These are phyloP conservation scores for Capsicum baccatum DNA, from an alignment of 257 asterid species.

Conservation along the genomic window DNA sequence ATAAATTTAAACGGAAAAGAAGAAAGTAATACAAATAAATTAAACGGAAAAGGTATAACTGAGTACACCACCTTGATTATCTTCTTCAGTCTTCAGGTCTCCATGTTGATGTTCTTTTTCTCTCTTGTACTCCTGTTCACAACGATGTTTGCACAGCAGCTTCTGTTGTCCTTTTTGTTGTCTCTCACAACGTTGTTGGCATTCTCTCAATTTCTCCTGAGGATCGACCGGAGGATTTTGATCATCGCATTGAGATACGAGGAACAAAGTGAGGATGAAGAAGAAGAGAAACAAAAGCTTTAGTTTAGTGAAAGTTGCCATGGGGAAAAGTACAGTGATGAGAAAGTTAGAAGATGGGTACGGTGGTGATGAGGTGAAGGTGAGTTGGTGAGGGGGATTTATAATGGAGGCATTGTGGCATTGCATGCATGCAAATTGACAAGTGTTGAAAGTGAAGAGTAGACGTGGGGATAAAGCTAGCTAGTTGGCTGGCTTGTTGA, in stretches of 20 bases:
- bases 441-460: conserved; percentile 11
- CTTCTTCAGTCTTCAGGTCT: neutral
- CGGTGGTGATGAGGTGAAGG: neutral
- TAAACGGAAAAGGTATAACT: neutral
- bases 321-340: neutral
- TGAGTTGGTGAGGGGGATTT: neutral
- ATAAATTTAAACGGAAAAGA: no score
- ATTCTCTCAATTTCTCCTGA: conserved; percentile 9
- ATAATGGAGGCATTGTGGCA: neutral
- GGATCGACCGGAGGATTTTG: conserved; percentile 27
- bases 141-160: neutral
- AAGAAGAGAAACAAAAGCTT: conserved; percentile 1
- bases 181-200: neutral
- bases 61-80: neutral
- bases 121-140: neutral
- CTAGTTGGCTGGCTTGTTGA: neutral
- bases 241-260: neutral
- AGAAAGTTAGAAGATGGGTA: neutral
- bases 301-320: neutral
- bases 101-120: conserved; percentile 3
- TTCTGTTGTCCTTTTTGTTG: conserved; percentile 24
- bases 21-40: neutral
- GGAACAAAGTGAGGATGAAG: conserved; percentile 4
- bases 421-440: conserved; percentile 24
- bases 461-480: conserved; percentile 1